Base-by-base conservation (phyloP, 805 yeast species). In the Scheffersomyces stipitis region DNA sequence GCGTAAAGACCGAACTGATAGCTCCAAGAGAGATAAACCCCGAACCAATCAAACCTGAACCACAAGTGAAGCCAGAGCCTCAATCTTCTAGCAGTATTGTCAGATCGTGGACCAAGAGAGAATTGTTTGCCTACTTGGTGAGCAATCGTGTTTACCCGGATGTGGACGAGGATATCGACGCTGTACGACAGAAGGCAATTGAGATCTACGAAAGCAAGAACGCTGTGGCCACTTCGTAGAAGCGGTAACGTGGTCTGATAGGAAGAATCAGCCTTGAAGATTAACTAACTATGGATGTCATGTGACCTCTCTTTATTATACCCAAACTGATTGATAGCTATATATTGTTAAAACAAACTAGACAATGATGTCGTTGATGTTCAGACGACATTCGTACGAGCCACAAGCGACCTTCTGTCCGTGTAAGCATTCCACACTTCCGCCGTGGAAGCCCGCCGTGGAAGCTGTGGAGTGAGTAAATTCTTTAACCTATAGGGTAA, bases 21-120 rank as follows among this genome's bases (percentile, higher is more conserved):
- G 28, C n/a, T n/a, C 8, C 30, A 28, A 16, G 24, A 30, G 24
- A 22, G 18, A 14, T 5, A 16, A 23, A 9, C 9, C 4, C 13
- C 27, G 7, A 31, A 17, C 12, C 24, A 16, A 20, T 22, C 27
- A 5, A 18, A 31, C 17, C 14, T 14, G 16, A 13, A 15, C 34
- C 12, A 31, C 15, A 22, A 24, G n/a, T n/a, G n/a, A 31, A 8
- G 4, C 28, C 34, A 3, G 17, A 4, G 18, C 27, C 13, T n/a
- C 28, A 15, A 9, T 7, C n/a, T 17, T 10, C 18, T 13, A 30
- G 26, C 22, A 48, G 45, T 36, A 26, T 33, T 1, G 40, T 41
- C 3, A 30, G 48, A 27, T 16, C 38, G 3, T 52, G 58, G 58
- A 31, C 41, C 8, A 49, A 45, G 30, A 40, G 45, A 16, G 42